A percentile compares a stretch with the other conserved stretches of the same genome.
Conservation (phyloP, 1,284 basidiomycete species). For the Cryptococcus sp. region DNA sequence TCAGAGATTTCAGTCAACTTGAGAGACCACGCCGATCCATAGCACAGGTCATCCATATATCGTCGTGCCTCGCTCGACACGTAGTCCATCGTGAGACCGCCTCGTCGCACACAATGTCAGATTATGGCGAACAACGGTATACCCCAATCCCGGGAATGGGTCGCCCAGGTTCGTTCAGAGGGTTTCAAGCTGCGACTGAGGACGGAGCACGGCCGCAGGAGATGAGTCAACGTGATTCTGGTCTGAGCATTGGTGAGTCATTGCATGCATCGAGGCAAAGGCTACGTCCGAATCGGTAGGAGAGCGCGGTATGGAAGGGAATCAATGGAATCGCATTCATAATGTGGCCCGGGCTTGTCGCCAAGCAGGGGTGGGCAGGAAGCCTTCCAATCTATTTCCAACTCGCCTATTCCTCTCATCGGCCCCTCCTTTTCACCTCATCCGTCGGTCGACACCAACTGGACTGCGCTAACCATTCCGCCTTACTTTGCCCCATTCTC, state of each 20-base stretch:
- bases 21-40: no score
- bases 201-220: background rate
- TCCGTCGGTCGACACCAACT: background rate
- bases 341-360: no score
- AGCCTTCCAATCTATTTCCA: no score
- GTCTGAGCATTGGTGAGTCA: conserved; percentile 7
- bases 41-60: no score
- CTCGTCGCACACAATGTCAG: background rate
- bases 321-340: no score
- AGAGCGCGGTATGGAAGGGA: no score
- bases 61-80: no score
- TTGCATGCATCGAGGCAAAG: background rate
- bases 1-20: no score
- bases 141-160: conserved; percentile 21
- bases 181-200: no score
- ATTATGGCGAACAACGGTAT: conserved; percentile 18
- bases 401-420: background rate
- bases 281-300: no score
- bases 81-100: no score
- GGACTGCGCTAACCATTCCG: background rate
- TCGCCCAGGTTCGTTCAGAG: background rate
- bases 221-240: conserved; percentile 6
- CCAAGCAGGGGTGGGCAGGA: no score
- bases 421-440: background rate
- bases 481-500: background rate